Evolutionary conservation across 2,329 filamentous ascomycete species (phyloP), one percentile per base, ranked within the genome.

Genomic region (Monosporascus sp.): DNA sequence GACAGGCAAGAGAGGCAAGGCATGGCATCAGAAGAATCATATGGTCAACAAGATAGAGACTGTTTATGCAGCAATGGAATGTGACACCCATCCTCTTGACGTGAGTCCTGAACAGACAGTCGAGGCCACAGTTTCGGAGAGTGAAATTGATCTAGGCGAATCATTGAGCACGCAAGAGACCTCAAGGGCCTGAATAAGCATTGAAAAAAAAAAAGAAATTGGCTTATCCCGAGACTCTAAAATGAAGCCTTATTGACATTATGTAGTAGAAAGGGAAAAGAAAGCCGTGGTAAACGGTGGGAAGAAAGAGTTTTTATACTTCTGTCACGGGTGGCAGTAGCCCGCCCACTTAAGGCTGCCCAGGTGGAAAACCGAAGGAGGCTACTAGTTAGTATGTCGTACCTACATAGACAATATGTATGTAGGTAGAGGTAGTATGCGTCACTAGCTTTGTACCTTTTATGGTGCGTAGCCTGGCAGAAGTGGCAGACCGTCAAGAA

Each of bases 171-270:
- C 93, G 92, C 89, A 78, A 78, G 92, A 89, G 81, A 78, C 87
- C 82, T 75, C 79, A 72, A 73, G 85, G 82, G 87, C 83, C 90
- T 95, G 89, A 90, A 89, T 85, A 91, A 91, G 88, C 83, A 97
- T 82, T 90, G 89, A 92, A 70, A 66, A 68, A 63, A 62, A 55
- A 60, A 26, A 55, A 60, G 5, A 9, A 62, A 60, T 66, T 70
- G 73, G 84, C 88, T 85, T 89, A 85, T 85, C 88, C 88, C 92
- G 93, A 95, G 94, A 99, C 94, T 99, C 94, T 97, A 97, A 93
- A 89, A 89, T 89, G 84, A 87, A 88, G 87, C 91, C 87, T 85
- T 70, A 79, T 26, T 83, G 84, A 90, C 86, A 90, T 89, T 93
- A 78, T 80, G 74, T 77, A 76, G 72, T 72, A 77, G 31, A 73